These are phyloP conservation scores for Cystobasidium sp. DNA, from an alignment of 1,284 basidiomycete genomes.

Conservation along the genomic window DNA sequence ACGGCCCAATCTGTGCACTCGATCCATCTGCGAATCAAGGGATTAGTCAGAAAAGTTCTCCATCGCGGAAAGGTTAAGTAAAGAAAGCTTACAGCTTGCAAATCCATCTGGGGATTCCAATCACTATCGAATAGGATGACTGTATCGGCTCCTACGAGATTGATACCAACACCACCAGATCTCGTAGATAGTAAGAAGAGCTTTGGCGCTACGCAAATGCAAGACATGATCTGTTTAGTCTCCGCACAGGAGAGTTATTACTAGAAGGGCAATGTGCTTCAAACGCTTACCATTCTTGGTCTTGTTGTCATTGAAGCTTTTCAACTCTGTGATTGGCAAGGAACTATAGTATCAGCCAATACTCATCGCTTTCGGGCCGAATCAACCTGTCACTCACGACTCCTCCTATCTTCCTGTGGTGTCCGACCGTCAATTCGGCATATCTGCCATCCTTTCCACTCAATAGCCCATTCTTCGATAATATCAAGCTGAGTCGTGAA, in stretches of 20 bases:
- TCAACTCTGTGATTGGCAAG: conserved; percentile 53
- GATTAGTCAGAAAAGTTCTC: too few relatives aligned
- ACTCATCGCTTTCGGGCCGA: not conserved
- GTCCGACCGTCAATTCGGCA: conserved; percentile 91
- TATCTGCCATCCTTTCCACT: conserved; percentile 76
- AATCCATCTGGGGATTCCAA: conserved; percentile 86
- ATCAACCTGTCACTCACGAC: conserved; percentile 76
- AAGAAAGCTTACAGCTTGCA: conserved; percentile 71
- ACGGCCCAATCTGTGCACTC: conserved; percentile 87
- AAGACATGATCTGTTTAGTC: not conserved
- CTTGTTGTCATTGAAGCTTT: conserved; percentile 56
- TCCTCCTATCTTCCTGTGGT: conserved; percentile 79
- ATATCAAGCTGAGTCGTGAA: conserved; percentile 96
- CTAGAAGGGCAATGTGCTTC: not conserved
- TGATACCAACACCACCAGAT: conserved; percentile 96
- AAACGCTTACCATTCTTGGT: conserved; percentile 47
- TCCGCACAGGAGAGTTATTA: not conserved
- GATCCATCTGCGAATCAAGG: conserved; percentile 76
- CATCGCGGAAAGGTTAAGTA: conserved; percentile 78
- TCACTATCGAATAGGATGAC: conserved; percentile 85
- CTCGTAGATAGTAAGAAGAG: conserved; percentile 80
- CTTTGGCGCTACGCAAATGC: conserved; percentile 25
- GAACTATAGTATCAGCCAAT: conserved; percentile 63
- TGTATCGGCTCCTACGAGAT: conserved; percentile 97
- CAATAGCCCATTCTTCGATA: conserved; percentile 86